Conservation (phyloP, 306 rosid genomes). For the Chamaecrista fasciculata region DNA sequence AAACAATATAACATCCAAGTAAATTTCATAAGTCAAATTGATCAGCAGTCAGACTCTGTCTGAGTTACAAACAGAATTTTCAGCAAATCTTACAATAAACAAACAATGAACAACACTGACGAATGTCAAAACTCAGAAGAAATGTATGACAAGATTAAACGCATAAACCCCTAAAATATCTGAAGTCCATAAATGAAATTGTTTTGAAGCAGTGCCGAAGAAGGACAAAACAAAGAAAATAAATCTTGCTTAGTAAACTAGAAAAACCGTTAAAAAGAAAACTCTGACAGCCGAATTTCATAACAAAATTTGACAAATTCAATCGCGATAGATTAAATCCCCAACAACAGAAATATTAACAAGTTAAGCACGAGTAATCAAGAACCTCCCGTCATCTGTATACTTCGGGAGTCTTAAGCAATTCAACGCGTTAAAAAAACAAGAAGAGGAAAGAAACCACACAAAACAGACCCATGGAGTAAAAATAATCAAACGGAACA, state of each 20-base stretch:
- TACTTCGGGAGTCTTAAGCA: constrained; percentile 37
- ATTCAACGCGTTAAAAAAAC: constrained; percentile 29
- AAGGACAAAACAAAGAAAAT: background rate
- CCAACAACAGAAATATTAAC: background rate
- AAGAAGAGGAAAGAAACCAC: background rate
- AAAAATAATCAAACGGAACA: background rate
- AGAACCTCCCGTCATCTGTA: background rate
- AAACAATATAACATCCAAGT: constrained; percentile 1
- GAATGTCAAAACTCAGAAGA: constrained; percentile 4
- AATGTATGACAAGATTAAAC: constrained; percentile 3
- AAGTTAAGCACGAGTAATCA: background rate
- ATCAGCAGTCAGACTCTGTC: background rate
- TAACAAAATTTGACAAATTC: constrained; percentile 5
- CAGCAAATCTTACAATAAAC: background rate
- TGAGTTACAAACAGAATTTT: background rate
- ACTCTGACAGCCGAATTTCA: background rate
- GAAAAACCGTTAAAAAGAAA: background rate
- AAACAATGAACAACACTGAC: background rate
- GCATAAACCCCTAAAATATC: constrained; percentile 3
- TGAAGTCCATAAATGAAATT: background rate
- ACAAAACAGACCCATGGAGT: background rate
- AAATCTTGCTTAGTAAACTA: background rate
- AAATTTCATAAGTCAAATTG: constrained; percentile 12
- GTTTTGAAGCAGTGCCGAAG: background rate
- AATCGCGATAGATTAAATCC: background rate